phyloP scores from a whole-genome alignment of 257 asterid species.

The Nicotiana tabacum region DNA sequence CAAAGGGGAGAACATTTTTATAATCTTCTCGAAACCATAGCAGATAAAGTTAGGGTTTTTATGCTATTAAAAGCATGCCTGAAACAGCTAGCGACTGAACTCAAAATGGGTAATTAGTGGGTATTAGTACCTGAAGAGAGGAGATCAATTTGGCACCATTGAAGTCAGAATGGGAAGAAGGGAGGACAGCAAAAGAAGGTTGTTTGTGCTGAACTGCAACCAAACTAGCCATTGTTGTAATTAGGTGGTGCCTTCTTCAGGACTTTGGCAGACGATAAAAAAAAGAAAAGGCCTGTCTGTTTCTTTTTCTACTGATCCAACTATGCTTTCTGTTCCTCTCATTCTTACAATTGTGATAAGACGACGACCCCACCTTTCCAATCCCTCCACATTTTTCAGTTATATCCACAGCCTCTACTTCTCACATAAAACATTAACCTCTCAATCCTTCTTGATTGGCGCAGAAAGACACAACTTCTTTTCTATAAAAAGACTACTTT shows the following conservation, averaged over 20 bases:
- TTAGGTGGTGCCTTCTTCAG: background rate
- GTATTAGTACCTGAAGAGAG: conserved; percentile 54
- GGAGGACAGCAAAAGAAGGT: conserved; percentile 52
- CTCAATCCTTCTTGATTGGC: background rate
- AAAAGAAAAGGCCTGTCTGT: conserved; percentile 20
- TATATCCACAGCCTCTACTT: conserved; percentile 31
- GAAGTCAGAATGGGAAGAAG: conserved; percentile 77
- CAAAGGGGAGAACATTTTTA: background rate
- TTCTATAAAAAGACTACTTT: no score
- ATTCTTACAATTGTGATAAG: conserved; percentile 79
- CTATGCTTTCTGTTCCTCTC: conserved; percentile 21
- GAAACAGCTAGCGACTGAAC: background rate
- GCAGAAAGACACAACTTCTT: background rate
- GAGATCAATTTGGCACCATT: conserved; percentile 59
- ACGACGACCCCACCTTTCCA: conserved; percentile 36
- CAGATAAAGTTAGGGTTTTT: background rate
- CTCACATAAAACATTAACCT: background rate
- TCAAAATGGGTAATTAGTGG: background rate
- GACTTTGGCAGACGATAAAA: background rate
- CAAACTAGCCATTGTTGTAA: conserved; percentile 45
- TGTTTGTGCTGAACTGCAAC: conserved; percentile 72
- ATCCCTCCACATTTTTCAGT: conserved; percentile 30
- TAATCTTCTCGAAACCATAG: background rate
- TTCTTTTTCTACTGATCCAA: conserved; percentile 20
- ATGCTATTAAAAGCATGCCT: background rate